Percentiles rank a stretch among this genome's conserved stretches.
Evolutionary conservation across 306 rosid species (phyloP).

Genomic region (Pyrus communis): DNA sequence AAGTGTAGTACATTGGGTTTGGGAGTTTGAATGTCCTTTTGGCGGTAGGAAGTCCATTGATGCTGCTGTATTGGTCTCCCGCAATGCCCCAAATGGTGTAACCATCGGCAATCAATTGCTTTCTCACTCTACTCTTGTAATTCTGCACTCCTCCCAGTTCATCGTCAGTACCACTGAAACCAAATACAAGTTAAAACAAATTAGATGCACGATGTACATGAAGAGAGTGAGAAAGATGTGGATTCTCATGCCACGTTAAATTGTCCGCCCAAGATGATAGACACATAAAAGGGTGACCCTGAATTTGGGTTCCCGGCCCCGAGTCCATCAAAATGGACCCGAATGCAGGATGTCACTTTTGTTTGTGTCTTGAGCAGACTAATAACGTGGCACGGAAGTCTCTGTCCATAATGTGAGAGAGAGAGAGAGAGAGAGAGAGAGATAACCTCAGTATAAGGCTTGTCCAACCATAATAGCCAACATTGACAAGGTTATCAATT

Average conservation of each 20-base stretch:
- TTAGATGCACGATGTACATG: background rate
- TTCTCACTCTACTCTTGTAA: conserved; percentile 30
- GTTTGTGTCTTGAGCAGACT: too few relatives aligned
- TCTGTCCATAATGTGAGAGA: background rate
- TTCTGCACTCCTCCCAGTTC: conserved; percentile 22
- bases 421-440: background rate
- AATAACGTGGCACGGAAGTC: too few relatives aligned
- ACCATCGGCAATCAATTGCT: conserved; percentile 19
- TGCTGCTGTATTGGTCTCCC: conserved; percentile 40
- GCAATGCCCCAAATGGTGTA: conserved; percentile 36
- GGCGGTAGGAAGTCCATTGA: conserved; percentile 31
- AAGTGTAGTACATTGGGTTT: conserved; percentile 39
- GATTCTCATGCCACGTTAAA: too few relatives aligned
- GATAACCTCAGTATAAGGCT: conserved; percentile 40
- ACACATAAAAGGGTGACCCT: too few relatives aligned
- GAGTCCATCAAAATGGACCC: too few relatives aligned
- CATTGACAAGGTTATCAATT: conserved; percentile 46
- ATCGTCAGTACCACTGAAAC: conserved; percentile 22
- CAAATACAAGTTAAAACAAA: background rate
- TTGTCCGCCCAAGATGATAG: too few relatives aligned
- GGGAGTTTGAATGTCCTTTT: conserved; percentile 42
- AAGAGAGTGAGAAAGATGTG: background rate
- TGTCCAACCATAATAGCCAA: conserved; percentile 62
- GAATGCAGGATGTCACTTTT: too few relatives aligned
- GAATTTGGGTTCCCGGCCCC: too few relatives aligned